Base-by-base conservation (phyloP, 192 early-diverging fungal genomes). In the Backusella parvicylindrica region DNA sequence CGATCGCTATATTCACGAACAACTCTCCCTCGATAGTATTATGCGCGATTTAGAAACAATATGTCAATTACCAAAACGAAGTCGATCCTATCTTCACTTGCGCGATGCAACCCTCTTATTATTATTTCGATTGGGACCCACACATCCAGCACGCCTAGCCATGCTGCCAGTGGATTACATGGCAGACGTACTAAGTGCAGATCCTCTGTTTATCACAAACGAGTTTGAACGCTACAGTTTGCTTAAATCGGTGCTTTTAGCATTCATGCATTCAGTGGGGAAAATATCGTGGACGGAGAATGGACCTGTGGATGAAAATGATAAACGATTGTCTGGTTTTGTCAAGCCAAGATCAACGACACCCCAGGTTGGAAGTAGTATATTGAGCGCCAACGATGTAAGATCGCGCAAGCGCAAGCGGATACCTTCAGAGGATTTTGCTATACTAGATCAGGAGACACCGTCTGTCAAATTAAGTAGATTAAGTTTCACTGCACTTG, bases 171-270 rank as follows among this genome's bases (percentile, higher is more conserved):
- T 77, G 6, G 75, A 81, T 49, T 81, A 76, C 50, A 74, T 81
- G 75, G 71, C 75, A 3, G 79, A 81, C 33, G 72, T 81, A 4
- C 37, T 81, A 26, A 76, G 79, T 64, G 75, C 79, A 12, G 79
- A 81, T 32, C 65, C 76, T 6, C 70, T 81, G 36, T 81, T 77
- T 63, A 68, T 81, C 16, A 13, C 36, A n/a, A 56, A 68, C 31
- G 79, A 81, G 43, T 81, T 74, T 71, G 79, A 76, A 38, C 66
- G 79, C 0, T 81, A 81, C 36, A 47, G 47, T 13, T 32, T 81
- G 4, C 36, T 81, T 31, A 71, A 71, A 40, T 36, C 43, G 15
- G 71, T 76, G 2, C 56, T 81, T 1, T 16, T 74, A 3, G 40
- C 79, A 11, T 81, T 77, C 31, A 81, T 74, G 60, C 77, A 73